Conservation (phyloP, 2,329 filamentous ascomycete genomes). For the Dryadomyces sulphureus region DNA sequence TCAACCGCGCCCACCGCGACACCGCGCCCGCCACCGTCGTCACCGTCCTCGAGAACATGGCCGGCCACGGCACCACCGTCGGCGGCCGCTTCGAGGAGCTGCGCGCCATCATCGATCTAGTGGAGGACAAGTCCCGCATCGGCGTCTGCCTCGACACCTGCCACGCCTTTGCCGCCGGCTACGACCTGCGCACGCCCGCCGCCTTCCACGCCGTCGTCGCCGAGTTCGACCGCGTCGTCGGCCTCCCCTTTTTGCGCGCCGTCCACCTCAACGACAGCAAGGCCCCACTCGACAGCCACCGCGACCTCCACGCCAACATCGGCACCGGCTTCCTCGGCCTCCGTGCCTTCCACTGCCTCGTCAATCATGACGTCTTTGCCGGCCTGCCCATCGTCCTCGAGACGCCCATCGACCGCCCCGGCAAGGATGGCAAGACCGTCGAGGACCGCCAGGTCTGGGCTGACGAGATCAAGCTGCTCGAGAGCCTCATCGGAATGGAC, state of each 20-base stretch:
- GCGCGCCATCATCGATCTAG: constrained; percentile 62
- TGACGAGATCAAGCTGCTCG: constrained; percentile 84
- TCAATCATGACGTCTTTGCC: constrained; percentile 67
- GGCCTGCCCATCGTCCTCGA: constrained; percentile 84
- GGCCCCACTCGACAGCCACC: constrained; percentile 64
- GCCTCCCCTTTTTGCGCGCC: constrained; percentile 64
- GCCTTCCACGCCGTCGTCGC: constrained; percentile 60
- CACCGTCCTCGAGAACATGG: constrained; percentile 92
- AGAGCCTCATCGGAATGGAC: constrained; percentile 77
- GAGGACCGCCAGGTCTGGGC: constrained; percentile 83
- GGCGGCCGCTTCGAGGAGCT: constrained; percentile 79
- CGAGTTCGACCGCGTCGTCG: constrained; percentile 65
- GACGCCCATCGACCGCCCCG: constrained; percentile 73
- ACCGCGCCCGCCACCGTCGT: constrained; percentile 51
- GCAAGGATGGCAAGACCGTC: constrained; percentile 46
- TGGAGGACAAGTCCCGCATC: constrained; percentile 70
- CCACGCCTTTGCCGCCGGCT: constrained; percentile 87
- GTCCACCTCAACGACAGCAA: constrained; percentile 95
- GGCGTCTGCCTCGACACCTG: constrained; percentile 96
- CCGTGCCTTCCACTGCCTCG: constrained; percentile 75
- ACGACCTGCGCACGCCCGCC: constrained; percentile 67
- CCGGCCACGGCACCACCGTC: constrained; percentile 73
- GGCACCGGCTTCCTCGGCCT: constrained; percentile 88
- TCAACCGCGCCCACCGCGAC: constrained; percentile 69
- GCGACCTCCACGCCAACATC: constrained; percentile 91